Percentiles rank a stretch among this genome's conserved stretches.
These are phyloP conservation scores for Pseudocercospora eumusae DNA, from an alignment of 2,329 filamentous ascomycete species.

Conservation along the genomic window DNA sequence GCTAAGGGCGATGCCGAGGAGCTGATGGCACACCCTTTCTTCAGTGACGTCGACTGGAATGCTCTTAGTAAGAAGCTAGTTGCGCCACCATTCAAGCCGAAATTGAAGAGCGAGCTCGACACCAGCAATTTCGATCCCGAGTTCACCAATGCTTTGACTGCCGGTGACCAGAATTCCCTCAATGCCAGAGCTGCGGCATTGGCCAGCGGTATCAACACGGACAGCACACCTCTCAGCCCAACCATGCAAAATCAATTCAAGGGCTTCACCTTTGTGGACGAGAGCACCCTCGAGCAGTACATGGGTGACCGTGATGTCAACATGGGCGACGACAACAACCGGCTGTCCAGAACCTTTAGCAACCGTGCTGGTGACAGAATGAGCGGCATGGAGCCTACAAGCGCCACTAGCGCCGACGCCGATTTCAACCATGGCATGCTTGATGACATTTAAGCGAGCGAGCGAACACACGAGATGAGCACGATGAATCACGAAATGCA, in stretches of 20 bases:
- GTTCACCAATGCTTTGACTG: constrained; percentile 91
- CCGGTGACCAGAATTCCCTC: constrained; percentile 77
- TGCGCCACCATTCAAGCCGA: constrained; percentile 95
- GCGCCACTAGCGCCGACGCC: constrained; percentile 40
- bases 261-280: constrained; percentile 98
- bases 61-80: constrained; percentile 86
- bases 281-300: constrained; percentile 88
- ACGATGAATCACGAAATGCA: constrained; percentile 23
- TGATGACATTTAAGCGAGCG: constrained; percentile 38
- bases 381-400: constrained; percentile 52
- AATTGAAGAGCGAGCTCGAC: constrained; percentile 91
- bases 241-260: constrained; percentile 98
- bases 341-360: constrained; percentile 43
- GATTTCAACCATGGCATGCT: constrained; percentile 52
- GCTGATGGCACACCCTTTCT: constrained; percentile 92
- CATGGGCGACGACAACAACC: constrained; percentile 41
- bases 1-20: constrained; percentile 90
- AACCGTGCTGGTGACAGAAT: constrained; percentile 50
- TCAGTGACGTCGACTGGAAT: constrained; percentile 90
- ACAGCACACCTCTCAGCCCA: constrained; percentile 88
- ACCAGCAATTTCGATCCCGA: constrained; percentile 98
- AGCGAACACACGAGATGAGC: constrained; percentile 13
- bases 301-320: constrained; percentile 54
- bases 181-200: constrained; percentile 88
- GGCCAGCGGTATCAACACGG: constrained; percentile 75